Percentiles rank a stretch among this genome's conserved stretches.
Conservation (phyloP, 148 eudicot species). For the Rhododendron henanense region DNA sequence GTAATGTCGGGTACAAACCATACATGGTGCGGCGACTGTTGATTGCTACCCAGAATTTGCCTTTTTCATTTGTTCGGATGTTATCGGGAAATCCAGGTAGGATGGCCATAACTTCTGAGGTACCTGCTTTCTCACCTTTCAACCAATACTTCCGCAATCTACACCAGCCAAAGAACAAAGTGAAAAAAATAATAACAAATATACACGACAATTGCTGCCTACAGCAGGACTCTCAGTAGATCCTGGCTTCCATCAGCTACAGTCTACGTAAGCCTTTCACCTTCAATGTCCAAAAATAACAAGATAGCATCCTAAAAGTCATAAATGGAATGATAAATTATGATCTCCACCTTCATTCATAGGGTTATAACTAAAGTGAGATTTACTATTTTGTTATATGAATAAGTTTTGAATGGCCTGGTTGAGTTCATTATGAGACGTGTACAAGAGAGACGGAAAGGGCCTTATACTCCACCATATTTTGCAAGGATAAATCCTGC, state of each 20-base stretch:
- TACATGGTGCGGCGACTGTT: constrained; percentile 56
- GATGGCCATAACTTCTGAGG: constrained; percentile 60
- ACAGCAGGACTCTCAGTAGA: neutral
- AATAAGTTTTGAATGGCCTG: neutral
- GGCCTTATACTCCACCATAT: neutral
- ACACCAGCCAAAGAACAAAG: neutral
- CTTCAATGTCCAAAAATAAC: neutral
- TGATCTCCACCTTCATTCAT: neutral
- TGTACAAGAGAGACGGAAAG: neutral
- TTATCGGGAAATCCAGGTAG: constrained; percentile 93
- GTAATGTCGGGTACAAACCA: constrained; percentile 39
- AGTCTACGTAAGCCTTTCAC: neutral
- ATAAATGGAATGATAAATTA: neutral
- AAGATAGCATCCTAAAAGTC: neutral
- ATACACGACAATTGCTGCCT: neutral
- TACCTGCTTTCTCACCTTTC: constrained; percentile 86
- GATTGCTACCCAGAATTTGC: constrained; percentile 87
- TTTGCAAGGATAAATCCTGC: neutral
- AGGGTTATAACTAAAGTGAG: neutral
- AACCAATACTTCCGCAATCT: constrained; percentile 75
- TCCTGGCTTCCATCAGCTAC: neutral
- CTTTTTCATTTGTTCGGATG: constrained; percentile 62
- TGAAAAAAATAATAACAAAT: neutral
- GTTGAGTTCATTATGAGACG: neutral
- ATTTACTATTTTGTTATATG: neutral